A percentile compares a stretch with the other conserved stretches of the same genome.
Evolutionary conservation across 2,329 filamentous ascomycete genomes (phyloP).

Genomic region (Aspergillus sp.): DNA sequence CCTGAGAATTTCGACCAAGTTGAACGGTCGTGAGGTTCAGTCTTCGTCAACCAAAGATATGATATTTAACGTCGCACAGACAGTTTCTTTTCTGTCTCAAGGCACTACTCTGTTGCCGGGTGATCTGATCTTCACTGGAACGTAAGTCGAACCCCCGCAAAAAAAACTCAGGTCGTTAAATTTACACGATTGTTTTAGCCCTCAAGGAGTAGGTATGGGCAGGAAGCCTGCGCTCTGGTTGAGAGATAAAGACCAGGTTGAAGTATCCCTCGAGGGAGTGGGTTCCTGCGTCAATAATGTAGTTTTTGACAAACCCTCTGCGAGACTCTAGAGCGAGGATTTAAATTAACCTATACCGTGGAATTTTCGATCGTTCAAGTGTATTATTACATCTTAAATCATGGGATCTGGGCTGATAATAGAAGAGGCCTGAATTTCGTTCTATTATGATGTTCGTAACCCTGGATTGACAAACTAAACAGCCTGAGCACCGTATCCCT

Average conservation of each 20-base stretch:
- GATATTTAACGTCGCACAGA: conserved; percentile 48
- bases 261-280: conserved; percentile 66
- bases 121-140: conserved; percentile 46
- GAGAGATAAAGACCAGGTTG: conserved; percentile 68
- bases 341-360: background rate
- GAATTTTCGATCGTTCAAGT: background rate
- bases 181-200: conserved; percentile 50
- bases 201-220: conserved; percentile 70
- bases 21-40: conserved; percentile 53
- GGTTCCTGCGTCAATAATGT: conserved; percentile 54
- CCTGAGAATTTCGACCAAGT: conserved; percentile 44
- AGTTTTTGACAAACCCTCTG: conserved; percentile 40
- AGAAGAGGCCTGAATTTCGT: conserved; percentile 20
- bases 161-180: background rate
- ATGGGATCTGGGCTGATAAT: background rate
- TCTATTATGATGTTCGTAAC: conserved; percentile 12
- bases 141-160: conserved; percentile 32
- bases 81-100: conserved; percentile 49
- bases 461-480: conserved; percentile 30
- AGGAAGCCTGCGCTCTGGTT: conserved; percentile 66
- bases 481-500: conserved; percentile 86
- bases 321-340: conserved; percentile 33
- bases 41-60: conserved; percentile 50
- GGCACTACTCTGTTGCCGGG: conserved; percentile 42
- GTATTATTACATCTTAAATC: background rate